These are phyloP conservation scores for Tuber aestivum DNA, from an alignment of 495 filamentous ascomycete species.

Conservation along the genomic window DNA sequence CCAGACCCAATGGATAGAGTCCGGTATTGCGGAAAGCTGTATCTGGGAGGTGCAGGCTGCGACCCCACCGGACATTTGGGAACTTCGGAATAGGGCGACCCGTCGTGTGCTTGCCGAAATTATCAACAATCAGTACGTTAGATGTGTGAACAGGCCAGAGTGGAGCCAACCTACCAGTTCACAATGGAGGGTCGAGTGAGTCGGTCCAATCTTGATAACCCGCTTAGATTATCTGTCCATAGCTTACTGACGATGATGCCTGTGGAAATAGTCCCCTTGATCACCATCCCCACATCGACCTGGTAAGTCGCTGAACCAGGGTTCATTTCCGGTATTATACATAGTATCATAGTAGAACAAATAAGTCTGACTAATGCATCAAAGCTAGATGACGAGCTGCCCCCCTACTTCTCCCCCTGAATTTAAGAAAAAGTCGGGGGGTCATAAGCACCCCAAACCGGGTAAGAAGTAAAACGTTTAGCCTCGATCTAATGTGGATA, in stretches of 20 bases:
- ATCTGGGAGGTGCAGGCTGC: background rate
- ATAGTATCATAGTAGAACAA: too few relatives aligned
- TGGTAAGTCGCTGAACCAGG: background rate
- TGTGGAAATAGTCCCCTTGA: background rate
- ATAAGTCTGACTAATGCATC: background rate
- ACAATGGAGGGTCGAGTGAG: background rate
- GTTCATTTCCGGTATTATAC: background rate
- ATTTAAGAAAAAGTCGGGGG: background rate
- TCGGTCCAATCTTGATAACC: background rate
- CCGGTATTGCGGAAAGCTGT: background rate
- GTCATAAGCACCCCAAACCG: background rate
- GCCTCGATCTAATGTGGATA: background rate
- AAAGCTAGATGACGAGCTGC: background rate
- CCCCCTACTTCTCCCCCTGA: too few relatives aligned
- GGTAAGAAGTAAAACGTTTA: background rate
- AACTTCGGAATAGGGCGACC: background rate
- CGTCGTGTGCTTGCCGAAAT: background rate
- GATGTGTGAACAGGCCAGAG: background rate
- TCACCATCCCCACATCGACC: background rate
- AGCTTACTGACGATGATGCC: background rate
- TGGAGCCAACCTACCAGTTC: too few relatives aligned
- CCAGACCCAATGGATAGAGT: background rate
- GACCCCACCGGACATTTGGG: background rate
- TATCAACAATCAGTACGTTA: background rate
- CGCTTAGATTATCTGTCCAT: background rate